Evolutionary conservation across 805 yeast species (phyloP).

Genomic region (Teunomyces tritomae): DNA sequence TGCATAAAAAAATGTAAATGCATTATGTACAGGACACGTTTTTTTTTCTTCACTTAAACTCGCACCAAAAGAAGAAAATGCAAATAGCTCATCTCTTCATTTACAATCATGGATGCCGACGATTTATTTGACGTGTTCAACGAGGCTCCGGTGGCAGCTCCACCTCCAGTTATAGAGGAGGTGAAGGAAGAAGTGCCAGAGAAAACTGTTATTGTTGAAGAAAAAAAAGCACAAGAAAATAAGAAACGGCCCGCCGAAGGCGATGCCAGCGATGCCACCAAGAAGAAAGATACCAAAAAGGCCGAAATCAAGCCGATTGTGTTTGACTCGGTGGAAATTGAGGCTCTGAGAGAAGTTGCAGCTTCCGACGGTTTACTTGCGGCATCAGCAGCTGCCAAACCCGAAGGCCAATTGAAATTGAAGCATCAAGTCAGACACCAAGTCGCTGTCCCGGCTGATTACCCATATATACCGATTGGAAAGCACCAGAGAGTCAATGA

Average conservation of each 20-base stretch:
- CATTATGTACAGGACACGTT: background rate
- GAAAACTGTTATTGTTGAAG: constrained; percentile 20
- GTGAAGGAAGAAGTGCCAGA: constrained; percentile 16
- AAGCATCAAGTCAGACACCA: constrained; percentile 96
- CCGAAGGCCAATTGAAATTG: constrained; percentile 54
- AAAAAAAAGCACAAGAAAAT: constrained; percentile 19
- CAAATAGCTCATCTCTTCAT: constrained; percentile 3
- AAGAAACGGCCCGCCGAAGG: constrained; percentile 12
- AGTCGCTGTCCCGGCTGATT: constrained; percentile 93
- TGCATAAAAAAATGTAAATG: no score
- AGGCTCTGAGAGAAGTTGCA: constrained; percentile 85
- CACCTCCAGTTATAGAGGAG: constrained; percentile 22
- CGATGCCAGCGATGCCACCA: constrained; percentile 4
- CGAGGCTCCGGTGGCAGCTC: constrained; percentile 47
- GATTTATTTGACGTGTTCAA: constrained; percentile 64
- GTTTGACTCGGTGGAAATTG: constrained; percentile 83
- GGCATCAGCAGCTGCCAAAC: constrained; percentile 15
- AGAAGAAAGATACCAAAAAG: constrained; percentile 19
- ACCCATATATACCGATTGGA: constrained; percentile 82
- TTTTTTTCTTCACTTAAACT: background rate
- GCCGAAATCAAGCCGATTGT: constrained; percentile 64
- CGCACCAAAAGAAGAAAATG: no score
- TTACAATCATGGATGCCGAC: constrained; percentile 38
- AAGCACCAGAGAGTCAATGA: constrained; percentile 75
- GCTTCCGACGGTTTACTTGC: constrained; percentile 70